Evolutionary conservation across 352 stramenopile species (phyloP).

Genomic region (Pythium phragmiticola): DNA sequence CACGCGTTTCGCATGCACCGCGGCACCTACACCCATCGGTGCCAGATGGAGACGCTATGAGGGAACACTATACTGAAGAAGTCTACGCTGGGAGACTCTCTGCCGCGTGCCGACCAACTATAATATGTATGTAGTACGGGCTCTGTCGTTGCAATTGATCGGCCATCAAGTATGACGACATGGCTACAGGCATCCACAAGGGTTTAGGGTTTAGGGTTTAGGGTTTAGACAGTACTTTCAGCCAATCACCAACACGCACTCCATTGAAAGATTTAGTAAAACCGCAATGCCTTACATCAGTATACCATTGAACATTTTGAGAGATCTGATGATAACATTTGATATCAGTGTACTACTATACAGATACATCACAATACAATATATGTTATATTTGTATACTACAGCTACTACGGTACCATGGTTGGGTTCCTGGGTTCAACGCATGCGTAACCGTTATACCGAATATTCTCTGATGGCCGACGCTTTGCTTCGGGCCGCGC

Average conservation of each 20-base stretch:
- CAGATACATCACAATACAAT: too few species aligned
- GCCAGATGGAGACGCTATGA: too few species aligned
- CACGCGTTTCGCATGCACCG: background rate
- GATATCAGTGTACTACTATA: too few species aligned
- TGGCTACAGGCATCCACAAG: conserved; percentile 10
- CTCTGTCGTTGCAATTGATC: conserved; percentile 23
- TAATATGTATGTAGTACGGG: too few species aligned
- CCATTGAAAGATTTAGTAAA: background rate
- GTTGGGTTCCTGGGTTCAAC: too few species aligned
- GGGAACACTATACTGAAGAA: too few species aligned
- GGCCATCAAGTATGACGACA: background rate
- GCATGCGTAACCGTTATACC: too few species aligned
- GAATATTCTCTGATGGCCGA: background rate
- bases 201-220: too few species aligned
- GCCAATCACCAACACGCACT: background rate
- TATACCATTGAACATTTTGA: too few species aligned
- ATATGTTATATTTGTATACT: too few species aligned
- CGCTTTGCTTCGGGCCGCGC: background rate
- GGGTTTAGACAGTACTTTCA: background rate
- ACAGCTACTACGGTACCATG: too few species aligned
- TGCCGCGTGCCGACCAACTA: conserved; percentile 4
- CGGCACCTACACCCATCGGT: background rate
- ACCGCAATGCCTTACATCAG: background rate
- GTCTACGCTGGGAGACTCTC: conserved; percentile 1
- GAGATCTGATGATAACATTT: too few species aligned